Base-by-base conservation (phyloP, 805 yeast genomes). In the Wickerhamiella australiensis region DNA sequence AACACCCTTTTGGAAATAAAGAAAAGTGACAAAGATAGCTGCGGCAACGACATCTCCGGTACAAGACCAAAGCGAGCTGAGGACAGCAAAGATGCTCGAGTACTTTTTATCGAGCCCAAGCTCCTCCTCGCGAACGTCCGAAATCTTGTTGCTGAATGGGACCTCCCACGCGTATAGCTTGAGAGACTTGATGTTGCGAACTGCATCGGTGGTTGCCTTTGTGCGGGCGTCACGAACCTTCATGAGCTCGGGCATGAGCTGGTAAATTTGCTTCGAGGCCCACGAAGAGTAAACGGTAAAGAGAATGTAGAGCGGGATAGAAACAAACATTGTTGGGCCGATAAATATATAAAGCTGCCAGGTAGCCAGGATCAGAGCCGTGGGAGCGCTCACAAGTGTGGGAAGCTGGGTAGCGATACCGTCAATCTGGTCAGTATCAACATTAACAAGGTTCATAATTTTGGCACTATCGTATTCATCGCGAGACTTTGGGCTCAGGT, bases 91-190 rank as follows among this genome's bases (percentile, higher is more conserved):
- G 29, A 76, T 59, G 36, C 77, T 66, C 59, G 80, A 84, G 71
- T 83, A 74, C 49, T 66, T 69, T 51, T 78, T 71, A 66, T 86
- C 72, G 57, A 84, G 85, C 22, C 70, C 71, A 64, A 88, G 74
- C 65, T 88, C 96, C 61, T 87, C 85, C 21, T 29, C 23, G 73
- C 96, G 79, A 21, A 92, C 94, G 58, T 78, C 69, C 54, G 76
- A 76, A 52, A 94, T 71, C 57, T 82, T 83, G 29, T 74, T 75
- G 61, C 77, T 76, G 63, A 85, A 87, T 2, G 97, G 95, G 29
- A 63, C 68, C 67, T 92, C 99, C 99, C 99, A 92, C 2, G 94
- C 94, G 60, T 94, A 94, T 42, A 94, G 73, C 64, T 92, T 92
- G 61, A 92, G 72, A 5, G 96, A 85, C 66, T 87, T 88, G 63